Evolutionary conservation across 352 stramenopile genomes (phyloP).

Genomic region (Pythium rishiriense): DNA sequence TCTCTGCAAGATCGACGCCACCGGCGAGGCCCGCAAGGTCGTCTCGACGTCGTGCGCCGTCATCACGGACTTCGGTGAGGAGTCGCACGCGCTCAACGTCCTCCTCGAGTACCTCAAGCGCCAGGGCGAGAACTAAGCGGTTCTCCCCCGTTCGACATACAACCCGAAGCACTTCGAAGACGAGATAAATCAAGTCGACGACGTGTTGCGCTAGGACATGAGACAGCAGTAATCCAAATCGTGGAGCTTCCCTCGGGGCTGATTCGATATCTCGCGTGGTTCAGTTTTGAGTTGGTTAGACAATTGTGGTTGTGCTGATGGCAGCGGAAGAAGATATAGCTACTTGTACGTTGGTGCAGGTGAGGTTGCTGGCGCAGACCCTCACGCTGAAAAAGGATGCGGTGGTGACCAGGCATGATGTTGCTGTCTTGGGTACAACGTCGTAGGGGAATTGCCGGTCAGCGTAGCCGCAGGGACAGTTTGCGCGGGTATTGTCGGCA

Average conservation of each 20-base stretch:
- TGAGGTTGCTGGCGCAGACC: no score
- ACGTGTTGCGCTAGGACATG: not conserved
- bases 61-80: constrained; percentile 99
- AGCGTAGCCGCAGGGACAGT: no score
- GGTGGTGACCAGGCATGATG: no score
- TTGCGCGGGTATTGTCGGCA: no score
- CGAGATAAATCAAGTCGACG: not conserved
- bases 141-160: not conserved
- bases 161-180: constrained; percentile 6
- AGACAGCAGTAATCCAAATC: constrained; percentile 13
- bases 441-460: no score
- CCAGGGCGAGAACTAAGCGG: constrained; percentile 85
- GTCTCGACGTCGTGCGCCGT: constrained; percentile 98
- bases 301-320: not conserved
- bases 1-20: constrained; percentile 98
- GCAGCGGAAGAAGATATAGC: not conserved
- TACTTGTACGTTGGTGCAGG: no score
- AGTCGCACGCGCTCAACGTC: constrained; percentile 97
- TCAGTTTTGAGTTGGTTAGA: not conserved
- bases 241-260: constrained; percentile 1
- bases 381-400: no score
- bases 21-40: constrained; percentile 98
- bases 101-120: constrained; percentile 99
- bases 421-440: no score
- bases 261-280: not conserved